phyloP scores from a whole-genome alignment of 306 rosid species.

The Cajanus cajan region DNA sequence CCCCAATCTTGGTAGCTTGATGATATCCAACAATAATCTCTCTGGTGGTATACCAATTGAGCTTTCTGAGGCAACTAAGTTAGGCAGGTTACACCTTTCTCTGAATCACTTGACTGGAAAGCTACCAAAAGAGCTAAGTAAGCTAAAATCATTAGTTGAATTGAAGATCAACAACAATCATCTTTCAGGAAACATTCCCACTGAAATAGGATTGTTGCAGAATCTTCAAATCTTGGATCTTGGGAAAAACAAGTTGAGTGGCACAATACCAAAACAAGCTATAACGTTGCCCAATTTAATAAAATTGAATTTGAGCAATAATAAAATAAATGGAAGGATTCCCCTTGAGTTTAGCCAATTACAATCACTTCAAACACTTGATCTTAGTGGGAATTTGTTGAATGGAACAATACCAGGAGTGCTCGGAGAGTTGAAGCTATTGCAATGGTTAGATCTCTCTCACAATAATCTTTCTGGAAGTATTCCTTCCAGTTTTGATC shows the following conservation, averaged over 20 bases:
- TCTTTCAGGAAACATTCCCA: constrained; percentile 13
- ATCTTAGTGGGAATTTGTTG: constrained; percentile 39
- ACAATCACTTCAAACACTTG: constrained; percentile 31
- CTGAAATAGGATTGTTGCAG: neutral
- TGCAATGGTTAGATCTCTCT: constrained; percentile 40
- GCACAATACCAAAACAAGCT: constrained; percentile 15
- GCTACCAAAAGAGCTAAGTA: constrained; percentile 35
- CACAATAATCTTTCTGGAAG: constrained; percentile 34
- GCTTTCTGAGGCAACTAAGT: neutral
- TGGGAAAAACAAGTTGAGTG: constrained; percentile 19
- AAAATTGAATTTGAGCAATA: constrained; percentile 16
- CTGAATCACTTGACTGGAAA: constrained; percentile 22
- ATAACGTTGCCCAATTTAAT: neutral
- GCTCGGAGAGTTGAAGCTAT: constrained; percentile 19
- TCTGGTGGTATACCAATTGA: constrained; percentile 19
- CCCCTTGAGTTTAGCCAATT: neutral
- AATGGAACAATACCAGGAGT: constrained; percentile 31
- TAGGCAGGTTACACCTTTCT: constrained; percentile 28
- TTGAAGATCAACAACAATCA: constrained; percentile 7
- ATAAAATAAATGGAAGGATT: constrained; percentile 6
- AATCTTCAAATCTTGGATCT: neutral
- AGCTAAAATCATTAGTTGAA: neutral
- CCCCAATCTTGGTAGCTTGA: neutral
- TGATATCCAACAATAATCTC: constrained; percentile 18
- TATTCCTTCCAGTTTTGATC: constrained; percentile 32